These are phyloP conservation scores for Wickerhamiella cacticola DNA, from an alignment of 805 yeast genomes.

Conservation along the genomic window DNA sequence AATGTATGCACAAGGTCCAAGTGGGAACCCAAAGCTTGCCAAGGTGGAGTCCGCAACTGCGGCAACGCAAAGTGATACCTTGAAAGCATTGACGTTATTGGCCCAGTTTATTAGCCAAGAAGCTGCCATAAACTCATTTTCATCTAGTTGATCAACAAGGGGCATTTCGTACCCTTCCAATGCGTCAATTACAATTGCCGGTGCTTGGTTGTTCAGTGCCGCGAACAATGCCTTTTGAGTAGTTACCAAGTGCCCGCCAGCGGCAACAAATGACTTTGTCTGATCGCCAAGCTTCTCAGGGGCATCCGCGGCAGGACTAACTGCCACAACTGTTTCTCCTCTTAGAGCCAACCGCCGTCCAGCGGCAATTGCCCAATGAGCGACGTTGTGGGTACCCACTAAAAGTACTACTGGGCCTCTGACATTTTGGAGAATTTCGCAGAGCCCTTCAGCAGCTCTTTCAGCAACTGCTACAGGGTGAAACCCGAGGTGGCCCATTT, in stretches of 20 bases:
- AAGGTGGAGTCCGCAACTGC: conserved; percentile 44
- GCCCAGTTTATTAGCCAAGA: conserved; percentile 53
- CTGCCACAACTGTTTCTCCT: conserved; percentile 55
- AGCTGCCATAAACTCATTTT: conserved; percentile 21
- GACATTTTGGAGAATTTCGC: conserved; percentile 44
- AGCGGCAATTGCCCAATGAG: conserved; percentile 61
- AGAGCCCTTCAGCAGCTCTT: conserved; percentile 55
- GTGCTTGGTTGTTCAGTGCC: conserved; percentile 40
- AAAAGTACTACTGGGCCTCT: conserved; percentile 53
- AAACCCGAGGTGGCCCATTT: conserved; percentile 43
- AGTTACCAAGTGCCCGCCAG: conserved; percentile 55
- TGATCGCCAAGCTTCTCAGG: conserved; percentile 37
- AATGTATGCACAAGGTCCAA: conserved; percentile 21
- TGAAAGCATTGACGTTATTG: conserved; percentile 32
- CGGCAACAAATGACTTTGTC: conserved; percentile 40
- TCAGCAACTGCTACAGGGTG: conserved; percentile 41
- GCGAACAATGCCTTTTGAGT: conserved; percentile 12
- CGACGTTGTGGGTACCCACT: conserved; percentile 56
- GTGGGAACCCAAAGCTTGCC: conserved; percentile 61
- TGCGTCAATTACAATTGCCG: conserved; percentile 71
- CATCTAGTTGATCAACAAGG: conserved; percentile 42
- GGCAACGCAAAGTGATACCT: conserved; percentile 66
- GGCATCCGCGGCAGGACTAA: conserved; percentile 19
- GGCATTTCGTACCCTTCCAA: conserved; percentile 72
- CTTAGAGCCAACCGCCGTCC: conserved; percentile 70